A percentile compares a stretch with the other conserved stretches of the same genome.
These are phyloP conservation scores for Lecanicillium sp. DNA, from an alignment of 2,329 filamentous ascomycete species.

Conservation along the genomic window DNA sequence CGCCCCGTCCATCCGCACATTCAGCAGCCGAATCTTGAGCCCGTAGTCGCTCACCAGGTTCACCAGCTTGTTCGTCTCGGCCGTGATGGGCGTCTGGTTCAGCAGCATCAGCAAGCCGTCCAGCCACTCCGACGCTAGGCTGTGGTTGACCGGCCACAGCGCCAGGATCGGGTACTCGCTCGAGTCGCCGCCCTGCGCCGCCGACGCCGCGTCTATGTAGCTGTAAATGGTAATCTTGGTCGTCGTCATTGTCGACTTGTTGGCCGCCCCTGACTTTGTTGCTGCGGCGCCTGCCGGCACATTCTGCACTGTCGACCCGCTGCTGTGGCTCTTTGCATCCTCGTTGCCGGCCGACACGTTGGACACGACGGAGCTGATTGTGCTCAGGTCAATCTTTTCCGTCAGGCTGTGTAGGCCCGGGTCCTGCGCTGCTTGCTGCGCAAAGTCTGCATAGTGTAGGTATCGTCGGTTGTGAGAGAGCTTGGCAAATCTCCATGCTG, in stretches of 20 bases:
- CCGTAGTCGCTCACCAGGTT: conserved; percentile 83
- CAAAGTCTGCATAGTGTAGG: conserved; percentile 85
- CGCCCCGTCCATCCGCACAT: conserved; percentile 75
- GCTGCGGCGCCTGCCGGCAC: conserved; percentile 1
- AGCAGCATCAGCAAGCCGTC: conserved; percentile 92
- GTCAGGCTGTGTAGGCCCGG: conserved; percentile 66
- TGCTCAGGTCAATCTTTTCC: conserved; percentile 80
- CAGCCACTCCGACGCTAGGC: conserved; percentile 88
- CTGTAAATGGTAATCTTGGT: conserved; percentile 93
- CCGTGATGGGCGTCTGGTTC: conserved; percentile 92
- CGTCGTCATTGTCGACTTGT: conserved; percentile 35
- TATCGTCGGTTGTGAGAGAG: conserved; percentile 87
- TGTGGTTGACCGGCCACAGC: conserved; percentile 74
- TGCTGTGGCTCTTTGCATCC: conserved; percentile 37
- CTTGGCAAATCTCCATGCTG: conserved; percentile 72
- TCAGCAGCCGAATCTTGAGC: conserved; percentile 84
- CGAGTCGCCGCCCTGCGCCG: conserved; percentile 23
- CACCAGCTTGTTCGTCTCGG: conserved; percentile 87
- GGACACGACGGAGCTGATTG: conserved; percentile 87
- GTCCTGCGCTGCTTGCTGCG: conserved; percentile 52
- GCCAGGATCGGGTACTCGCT: conserved; percentile 69
- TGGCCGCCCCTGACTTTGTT: conserved; percentile 1
- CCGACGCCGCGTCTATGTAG: conserved; percentile 41
- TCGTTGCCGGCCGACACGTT: conserved; percentile 69
- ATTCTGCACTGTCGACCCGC: conserved; percentile 34